Evolutionary conservation across 495 filamentous ascomycete species (phyloP).

Genomic region (Aspergillus cristatus): DNA sequence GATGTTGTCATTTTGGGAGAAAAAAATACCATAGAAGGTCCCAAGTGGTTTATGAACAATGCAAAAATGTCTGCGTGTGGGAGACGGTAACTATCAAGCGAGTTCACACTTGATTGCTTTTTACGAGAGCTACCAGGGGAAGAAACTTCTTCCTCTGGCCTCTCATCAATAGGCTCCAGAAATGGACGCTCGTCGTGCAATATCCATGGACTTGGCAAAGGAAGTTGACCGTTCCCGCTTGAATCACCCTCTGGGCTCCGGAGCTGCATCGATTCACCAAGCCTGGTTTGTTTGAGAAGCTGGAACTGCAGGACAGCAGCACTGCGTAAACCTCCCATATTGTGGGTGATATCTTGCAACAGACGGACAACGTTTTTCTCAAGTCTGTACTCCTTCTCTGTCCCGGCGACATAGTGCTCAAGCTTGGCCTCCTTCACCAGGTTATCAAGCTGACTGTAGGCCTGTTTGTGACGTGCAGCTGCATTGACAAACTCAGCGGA

Average conservation of each 20-base stretch:
- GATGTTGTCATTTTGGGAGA: background rate
- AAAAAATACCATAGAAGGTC: conserved; percentile 73
- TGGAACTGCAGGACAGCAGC: conserved; percentile 84
- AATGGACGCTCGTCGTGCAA: conserved; percentile 29
- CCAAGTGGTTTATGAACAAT: conserved; percentile 75
- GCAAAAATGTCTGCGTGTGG: conserved; percentile 76
- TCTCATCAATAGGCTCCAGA: conserved; percentile 58
- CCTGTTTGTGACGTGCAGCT: conserved; percentile 56
- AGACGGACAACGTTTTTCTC: conserved; percentile 75
- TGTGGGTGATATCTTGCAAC: conserved; percentile 79
- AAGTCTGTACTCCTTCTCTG: conserved; percentile 70
- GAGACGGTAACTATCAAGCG: conserved; percentile 13
- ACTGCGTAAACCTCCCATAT: conserved; percentile 83
- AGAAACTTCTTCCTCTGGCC: conserved; percentile 49
- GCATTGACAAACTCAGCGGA: conserved; percentile 54
- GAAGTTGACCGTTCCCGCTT: conserved; percentile 8
- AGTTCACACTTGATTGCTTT: conserved; percentile 9
- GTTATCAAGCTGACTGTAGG: conserved; percentile 65
- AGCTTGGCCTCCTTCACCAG: conserved; percentile 80
- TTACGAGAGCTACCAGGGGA: conserved; percentile 22
- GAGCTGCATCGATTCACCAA: conserved; percentile 9
- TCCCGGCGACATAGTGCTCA: conserved; percentile 79
- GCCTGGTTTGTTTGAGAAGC: conserved; percentile 55
- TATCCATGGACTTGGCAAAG: conserved; percentile 26
- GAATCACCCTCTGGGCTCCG: conserved; percentile 3